Conservation (phyloP, 345 rosid species). For the Salix exigua region DNA sequence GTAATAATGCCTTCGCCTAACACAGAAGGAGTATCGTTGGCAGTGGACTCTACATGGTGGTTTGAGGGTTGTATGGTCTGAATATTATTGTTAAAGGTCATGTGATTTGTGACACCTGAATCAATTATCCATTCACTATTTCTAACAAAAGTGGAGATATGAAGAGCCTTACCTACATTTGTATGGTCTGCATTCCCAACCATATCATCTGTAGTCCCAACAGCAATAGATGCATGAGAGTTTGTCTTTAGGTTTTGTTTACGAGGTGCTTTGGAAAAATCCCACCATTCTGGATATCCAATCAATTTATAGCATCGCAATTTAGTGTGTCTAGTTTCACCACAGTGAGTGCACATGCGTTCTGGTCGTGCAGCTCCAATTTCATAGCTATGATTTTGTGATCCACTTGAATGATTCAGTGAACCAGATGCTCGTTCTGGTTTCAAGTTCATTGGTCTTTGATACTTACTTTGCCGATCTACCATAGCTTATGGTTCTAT, state of each 20-base stretch:
- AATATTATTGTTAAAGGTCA: not conserved
- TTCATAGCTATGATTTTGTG: not conserved
- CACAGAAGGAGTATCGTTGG: not conserved
- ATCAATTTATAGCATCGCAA: not conserved
- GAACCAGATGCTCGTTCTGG: not conserved
- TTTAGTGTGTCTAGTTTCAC: not conserved
- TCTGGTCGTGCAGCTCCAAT: not conserved
- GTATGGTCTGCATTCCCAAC: too few species aligned
- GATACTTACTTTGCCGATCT: not conserved
- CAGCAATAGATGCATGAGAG: not conserved
- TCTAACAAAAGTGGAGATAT: too few species aligned
- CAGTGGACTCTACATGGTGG: not conserved
- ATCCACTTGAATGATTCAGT: not conserved
- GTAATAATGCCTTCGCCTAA: not conserved
- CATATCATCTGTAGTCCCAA: too few species aligned
- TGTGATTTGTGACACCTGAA: not conserved
- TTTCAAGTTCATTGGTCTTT: not conserved
- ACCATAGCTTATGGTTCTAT: not conserved
- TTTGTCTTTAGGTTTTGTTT: not conserved
- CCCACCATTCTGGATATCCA: not conserved
- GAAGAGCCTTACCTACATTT: not conserved
- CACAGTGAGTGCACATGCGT: not conserved
- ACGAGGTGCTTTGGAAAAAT: not conserved
- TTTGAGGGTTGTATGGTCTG: not conserved
- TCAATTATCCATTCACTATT: not conserved